Evolutionary conservation across 192 early-diverging fungal species (phyloP), one percentile per base, ranked within the genome.

Genomic region (Coemansia sp.): DNA sequence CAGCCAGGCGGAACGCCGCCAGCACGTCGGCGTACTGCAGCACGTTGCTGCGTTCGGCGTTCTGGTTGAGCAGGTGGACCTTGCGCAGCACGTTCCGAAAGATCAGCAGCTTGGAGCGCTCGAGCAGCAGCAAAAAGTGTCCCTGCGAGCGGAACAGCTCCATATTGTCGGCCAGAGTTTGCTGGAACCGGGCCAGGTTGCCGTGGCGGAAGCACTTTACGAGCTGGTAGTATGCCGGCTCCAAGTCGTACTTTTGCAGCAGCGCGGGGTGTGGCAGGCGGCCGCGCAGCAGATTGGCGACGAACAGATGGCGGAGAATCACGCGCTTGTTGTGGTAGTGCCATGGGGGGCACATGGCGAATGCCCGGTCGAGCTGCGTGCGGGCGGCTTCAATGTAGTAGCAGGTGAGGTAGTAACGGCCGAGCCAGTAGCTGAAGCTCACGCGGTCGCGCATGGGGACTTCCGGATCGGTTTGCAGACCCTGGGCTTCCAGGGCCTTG

Each of bases 71-170:
- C 26, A 35, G 41, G 2, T 27, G 14, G 11, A 64, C 20, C 0
- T 57, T 57, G 20, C 38, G 32, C 34, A 75, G 22, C 27, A 25
- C 61, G 26, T 68, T 75, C 27, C 72, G 48, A 27, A 62, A 75
- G 10, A 75, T 65, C 39, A 65, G 30, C 20, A 75, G 53, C 52
- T 64, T 58, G 9, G 73, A 69, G 50, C 73, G 65, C 52, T 75
- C 73, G 30, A 69, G 40, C 28, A 75, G 47, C 5, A 75, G 42
- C 38, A 75, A 29, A 19, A 60, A 75, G 58, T 64, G 65, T 8
- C 73, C 73, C 26, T 75, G 73, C 28, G 61, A 57, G 12, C 73
- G 42, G 58, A 75, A 75, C 28, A 68, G 60, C 23, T 75, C 72
- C 53, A 75, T 50, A 23, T 64, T 64, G 45, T 50, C 65, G 7